These are phyloP conservation scores for Leishmania lainsoni DNA, from an alignment of 208 protist genomes.

Conservation along the genomic window DNA sequence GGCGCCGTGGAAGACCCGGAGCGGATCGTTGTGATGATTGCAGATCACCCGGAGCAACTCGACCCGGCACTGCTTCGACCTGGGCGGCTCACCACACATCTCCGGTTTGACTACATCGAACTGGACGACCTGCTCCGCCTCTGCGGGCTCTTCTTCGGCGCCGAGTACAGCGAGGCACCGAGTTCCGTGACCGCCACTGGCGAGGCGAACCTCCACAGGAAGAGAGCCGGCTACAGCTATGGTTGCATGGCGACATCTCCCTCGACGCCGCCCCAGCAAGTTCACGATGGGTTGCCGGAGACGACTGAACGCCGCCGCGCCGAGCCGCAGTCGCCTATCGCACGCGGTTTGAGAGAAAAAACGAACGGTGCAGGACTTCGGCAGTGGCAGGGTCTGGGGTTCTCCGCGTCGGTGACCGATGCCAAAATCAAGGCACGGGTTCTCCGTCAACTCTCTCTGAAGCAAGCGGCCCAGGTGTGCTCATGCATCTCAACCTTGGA, in stretches of 20 bases:
- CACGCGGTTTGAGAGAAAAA: not conserved
- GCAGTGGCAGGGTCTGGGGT: slow-evolving; percentile 4
- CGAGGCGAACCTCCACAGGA: not conserved
- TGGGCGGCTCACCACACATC: slow-evolving; percentile 22
- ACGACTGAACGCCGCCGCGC: too few relatives aligned
- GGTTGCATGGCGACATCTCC: not conserved
- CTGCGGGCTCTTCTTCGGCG: slow-evolving; percentile 25
- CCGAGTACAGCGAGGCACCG: not conserved
- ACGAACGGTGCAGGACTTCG: not conserved
- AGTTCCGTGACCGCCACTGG: not conserved
- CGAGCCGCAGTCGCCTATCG: not conserved
- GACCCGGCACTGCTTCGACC: slow-evolving; percentile 36
- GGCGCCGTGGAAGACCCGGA: slow-evolving; percentile 25
- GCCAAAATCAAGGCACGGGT: slow-evolving; percentile 1
- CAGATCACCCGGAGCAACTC: slow-evolving; percentile 27
- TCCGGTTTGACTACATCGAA: slow-evolving; percentile 35
- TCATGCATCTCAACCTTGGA: slow-evolving; percentile 18
- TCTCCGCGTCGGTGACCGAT: not conserved
- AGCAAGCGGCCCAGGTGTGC: slow-evolving; percentile 21
- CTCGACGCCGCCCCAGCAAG: not conserved
- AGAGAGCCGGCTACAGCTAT: not conserved
- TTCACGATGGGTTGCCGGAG: not conserved
- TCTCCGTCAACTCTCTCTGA: slow-evolving; percentile 13
- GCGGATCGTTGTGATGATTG: slow-evolving; percentile 30
- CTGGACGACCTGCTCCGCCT: slow-evolving; percentile 16